These are phyloP conservation scores for Phaeosphaeria sp. DNA, from an alignment of 2,329 filamentous ascomycete genomes.

Conservation along the genomic window DNA sequence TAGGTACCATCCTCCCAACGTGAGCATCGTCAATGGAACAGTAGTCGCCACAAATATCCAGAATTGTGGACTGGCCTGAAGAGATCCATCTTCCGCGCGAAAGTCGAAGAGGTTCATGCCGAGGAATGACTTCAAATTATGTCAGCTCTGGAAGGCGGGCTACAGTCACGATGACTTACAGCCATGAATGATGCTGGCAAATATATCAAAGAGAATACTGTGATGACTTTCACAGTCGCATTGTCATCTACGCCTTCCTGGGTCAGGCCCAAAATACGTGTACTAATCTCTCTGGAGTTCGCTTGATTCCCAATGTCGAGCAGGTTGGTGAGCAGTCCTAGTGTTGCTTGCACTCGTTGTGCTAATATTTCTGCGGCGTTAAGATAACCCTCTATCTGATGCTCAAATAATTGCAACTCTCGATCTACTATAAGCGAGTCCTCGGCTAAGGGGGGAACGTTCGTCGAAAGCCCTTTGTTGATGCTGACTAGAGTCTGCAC, in stretches of 20 bases:
- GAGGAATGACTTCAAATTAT: conserved; percentile 8
- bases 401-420: too few relatives aligned
- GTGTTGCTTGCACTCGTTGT: not conserved
- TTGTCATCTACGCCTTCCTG: conserved; percentile 5
- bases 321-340: conserved; percentile 4
- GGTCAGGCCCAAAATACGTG: conserved; percentile 15
- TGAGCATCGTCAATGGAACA: conserved; percentile 16
- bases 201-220: conserved; percentile 22
- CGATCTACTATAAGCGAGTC: too few relatives aligned
- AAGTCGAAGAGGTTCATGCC: conserved; percentile 22
- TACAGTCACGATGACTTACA: not conserved
- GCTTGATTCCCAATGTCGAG: conserved; percentile 18
- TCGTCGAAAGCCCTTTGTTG: too few relatives aligned
- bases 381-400: too few relatives aligned
- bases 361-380: not conserved
- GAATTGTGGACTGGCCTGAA: conserved; percentile 8
- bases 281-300: conserved; percentile 6
- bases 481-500: not conserved
- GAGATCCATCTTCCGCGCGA: not conserved
- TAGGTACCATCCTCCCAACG: conserved; percentile 3
- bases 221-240: conserved; percentile 12
- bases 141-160: not conserved
- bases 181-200: conserved; percentile 22
- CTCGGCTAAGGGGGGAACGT: too few relatives aligned
- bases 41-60: conserved; percentile 17